Evolutionary conservation across 805 yeast genomes (phyloP), one percentile per base, ranked within the genome.

Genomic region (Kodamaea restingae): DNA sequence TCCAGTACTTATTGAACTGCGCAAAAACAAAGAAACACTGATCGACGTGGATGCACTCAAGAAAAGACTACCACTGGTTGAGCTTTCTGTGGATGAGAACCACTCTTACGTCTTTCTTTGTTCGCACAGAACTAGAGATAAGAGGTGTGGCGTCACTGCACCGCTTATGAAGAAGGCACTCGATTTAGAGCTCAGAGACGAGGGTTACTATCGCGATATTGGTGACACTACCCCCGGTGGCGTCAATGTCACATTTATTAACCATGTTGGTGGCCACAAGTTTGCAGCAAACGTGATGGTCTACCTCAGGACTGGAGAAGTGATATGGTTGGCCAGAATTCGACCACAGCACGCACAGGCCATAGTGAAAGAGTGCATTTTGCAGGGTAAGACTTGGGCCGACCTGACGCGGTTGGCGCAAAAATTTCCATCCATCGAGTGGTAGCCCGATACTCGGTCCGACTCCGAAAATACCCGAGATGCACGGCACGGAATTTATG

Each of bases 211-310:
- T 49, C 72, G 98, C 52, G 97, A 91, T 58, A 58, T 65, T 21
- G 82, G 84, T 9, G 97, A 90, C 58, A 72, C 70, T 35, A 72
- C 88, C 39, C 79, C 85, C 0, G 80, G 72, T 22, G 98, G 97
- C 5, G 86, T 83, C 1, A 65, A 67, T 4, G 87, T 88, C 2
- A 67, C 74, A 2, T 88, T 59, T 50, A 75, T 84, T 21, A 88
- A 86, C 53, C 98, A 91, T 59, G 84, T 91, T 18, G 98, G 98
- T 5, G 98, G 98, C 4, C 98, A 91, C 63, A 93, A 93, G 60
- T 93, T 70, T 61, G 88, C 93, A 1, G 97, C 97, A 2, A 91
- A 91, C 58, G 84, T 87, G 3, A 71, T 88, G 37, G 76, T 91
- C 11, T 88, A 88, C 55, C 63, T 80, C 47, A 79, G 73, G 46